A percentile compares a stretch with the other conserved stretches of the same genome.
phyloP scores from a whole-genome alignment of 2,329 filamentous ascomycete species.

The Aspergillus neotritici region DNA sequence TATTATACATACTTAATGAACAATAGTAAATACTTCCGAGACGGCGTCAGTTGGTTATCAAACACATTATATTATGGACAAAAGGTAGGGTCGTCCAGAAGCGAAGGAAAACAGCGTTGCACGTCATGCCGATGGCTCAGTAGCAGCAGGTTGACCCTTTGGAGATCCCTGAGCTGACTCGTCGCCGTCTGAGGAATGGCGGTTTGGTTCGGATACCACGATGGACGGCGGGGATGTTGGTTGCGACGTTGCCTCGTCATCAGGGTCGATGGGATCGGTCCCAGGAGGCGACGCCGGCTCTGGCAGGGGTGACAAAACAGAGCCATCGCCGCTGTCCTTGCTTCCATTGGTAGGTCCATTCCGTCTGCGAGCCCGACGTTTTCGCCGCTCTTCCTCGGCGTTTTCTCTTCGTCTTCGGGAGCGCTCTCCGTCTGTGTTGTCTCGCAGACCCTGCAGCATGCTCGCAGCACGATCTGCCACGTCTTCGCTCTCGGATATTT shows the following conservation, averaged over 20 bases:
- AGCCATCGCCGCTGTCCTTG: slow-evolving; percentile 34
- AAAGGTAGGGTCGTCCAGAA: slow-evolving; percentile 1
- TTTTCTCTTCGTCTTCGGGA: slow-evolving; percentile 65
- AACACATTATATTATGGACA: slow-evolving; percentile 29
- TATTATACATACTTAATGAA: slow-evolving; percentile 17
- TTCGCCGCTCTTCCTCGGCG: slow-evolving; percentile 70
- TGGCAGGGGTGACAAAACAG: slow-evolving; percentile 24
- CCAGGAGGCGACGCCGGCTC: slow-evolving; percentile 28
- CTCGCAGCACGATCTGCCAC: slow-evolving; percentile 79
- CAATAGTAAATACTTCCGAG: slow-evolving; percentile 20
- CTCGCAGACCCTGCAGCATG: slow-evolving; percentile 75
- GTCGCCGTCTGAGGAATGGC: slow-evolving; percentile 16
- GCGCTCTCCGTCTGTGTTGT: slow-evolving; percentile 51
- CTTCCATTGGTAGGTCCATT: slow-evolving; percentile 43
- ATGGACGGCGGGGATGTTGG: slow-evolving; percentile 29
- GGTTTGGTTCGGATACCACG: slow-evolving; percentile 31
- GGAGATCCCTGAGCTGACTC: slow-evolving; percentile 18
- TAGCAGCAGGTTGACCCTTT: slow-evolving; percentile 18
- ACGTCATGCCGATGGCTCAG: slow-evolving; percentile 22
- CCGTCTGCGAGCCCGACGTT: slow-evolving; percentile 61
- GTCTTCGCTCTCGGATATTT: slow-evolving; percentile 56
- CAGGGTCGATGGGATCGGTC: slow-evolving; percentile 17
- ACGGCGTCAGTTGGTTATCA: slow-evolving; percentile 29
- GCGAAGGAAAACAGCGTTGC: neutral
- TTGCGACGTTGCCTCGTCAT: slow-evolving; percentile 17